A percentile compares a stretch with the other conserved stretches of the same genome.
These are phyloP conservation scores for Ambispora gerdemannii DNA, from an alignment of 192 early-diverging fungal genomes.

Conservation along the genomic window DNA sequence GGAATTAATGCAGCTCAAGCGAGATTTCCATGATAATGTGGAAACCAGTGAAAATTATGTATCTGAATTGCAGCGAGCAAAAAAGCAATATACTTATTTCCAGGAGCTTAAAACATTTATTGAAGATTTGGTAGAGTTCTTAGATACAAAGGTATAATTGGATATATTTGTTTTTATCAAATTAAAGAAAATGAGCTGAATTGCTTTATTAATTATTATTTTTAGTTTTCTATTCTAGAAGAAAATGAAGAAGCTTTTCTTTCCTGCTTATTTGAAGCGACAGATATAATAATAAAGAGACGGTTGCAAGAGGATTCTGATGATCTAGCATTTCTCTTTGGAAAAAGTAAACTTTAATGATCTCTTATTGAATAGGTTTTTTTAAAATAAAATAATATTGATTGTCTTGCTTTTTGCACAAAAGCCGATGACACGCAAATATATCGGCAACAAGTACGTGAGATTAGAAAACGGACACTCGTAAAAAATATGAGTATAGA, in stretches of 20 bases:
- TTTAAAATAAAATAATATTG: not conserved
- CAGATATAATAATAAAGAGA: conserved; percentile 35
- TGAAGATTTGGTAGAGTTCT: conserved; percentile 49
- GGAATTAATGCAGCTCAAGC: conserved; percentile 41
- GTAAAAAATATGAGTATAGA: not conserved
- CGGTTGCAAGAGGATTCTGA: conserved; percentile 42
- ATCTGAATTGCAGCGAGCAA: conserved; percentile 39
- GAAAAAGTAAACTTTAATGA: not conserved
- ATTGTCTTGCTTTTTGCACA: conserved; percentile 47
- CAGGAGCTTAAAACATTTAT: conserved; percentile 47
- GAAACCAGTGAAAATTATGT: conserved; percentile 35
- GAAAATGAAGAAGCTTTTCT: conserved; percentile 48
- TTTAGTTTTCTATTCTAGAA: conserved; percentile 49
- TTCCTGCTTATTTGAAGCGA: conserved; percentile 34
- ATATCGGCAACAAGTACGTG: conserved; percentile 5
- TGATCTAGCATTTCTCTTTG: conserved; percentile 25
- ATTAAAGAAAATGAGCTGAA: conserved; percentile 1
- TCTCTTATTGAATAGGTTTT: not conserved
- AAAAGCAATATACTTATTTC: conserved; percentile 52
- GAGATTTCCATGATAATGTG: conserved; percentile 34
- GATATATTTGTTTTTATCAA: conserved; percentile 7
- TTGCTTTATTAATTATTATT: not conserved
- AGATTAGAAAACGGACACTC: conserved; percentile 4
- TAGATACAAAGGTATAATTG: conserved; percentile 50
- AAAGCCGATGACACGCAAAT: conserved; percentile 33